Percentiles rank a stretch among this genome's conserved stretches.
These are phyloP conservation scores for Thalia dealbata DNA, from an alignment of 176 grass and related monocot species.

Conservation along the genomic window DNA sequence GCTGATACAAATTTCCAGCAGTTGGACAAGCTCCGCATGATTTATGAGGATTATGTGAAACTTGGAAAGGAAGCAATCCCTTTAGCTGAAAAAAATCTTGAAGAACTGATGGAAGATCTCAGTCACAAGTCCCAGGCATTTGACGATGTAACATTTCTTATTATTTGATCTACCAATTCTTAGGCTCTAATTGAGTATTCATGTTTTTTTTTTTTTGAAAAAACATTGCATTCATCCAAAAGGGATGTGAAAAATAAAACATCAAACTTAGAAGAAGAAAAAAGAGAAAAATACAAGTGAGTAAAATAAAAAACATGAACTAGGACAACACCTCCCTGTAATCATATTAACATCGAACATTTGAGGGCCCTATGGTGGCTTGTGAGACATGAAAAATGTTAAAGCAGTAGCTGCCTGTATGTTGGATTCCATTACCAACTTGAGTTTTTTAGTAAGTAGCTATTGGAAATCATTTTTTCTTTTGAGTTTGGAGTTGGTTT, in stretches of 20 bases:
- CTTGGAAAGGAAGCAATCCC: constrained; percentile 63
- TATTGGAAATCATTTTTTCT: neutral
- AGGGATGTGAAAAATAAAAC: too few species aligned
- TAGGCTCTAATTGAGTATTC: neutral
- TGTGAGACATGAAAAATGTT: too few species aligned
- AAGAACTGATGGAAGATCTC: constrained; percentile 48
- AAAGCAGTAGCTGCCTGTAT: too few species aligned
- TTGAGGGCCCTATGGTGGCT: too few species aligned
- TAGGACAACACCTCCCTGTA: too few species aligned
- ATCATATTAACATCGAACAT: too few species aligned
- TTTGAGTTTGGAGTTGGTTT: neutral
- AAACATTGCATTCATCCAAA: too few species aligned
- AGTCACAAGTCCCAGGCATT: constrained; percentile 57
- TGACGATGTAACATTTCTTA: constrained; percentile 51
- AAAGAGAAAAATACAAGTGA: too few species aligned
- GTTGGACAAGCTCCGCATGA: constrained; percentile 53
- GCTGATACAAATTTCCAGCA: constrained; percentile 65
- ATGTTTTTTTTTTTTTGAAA: too few species aligned
- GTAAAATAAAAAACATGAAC: too few species aligned
- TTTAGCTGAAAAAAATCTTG: constrained; percentile 68
- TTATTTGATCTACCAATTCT: constrained; percentile 1
- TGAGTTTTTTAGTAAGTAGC: neutral
- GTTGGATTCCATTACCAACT: neutral
- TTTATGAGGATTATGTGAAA: constrained; percentile 74
- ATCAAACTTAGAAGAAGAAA: too few species aligned